phyloP scores from a whole-genome alignment of 1,139 yeast genomes.

The Geotrichum fermentans region DNA sequence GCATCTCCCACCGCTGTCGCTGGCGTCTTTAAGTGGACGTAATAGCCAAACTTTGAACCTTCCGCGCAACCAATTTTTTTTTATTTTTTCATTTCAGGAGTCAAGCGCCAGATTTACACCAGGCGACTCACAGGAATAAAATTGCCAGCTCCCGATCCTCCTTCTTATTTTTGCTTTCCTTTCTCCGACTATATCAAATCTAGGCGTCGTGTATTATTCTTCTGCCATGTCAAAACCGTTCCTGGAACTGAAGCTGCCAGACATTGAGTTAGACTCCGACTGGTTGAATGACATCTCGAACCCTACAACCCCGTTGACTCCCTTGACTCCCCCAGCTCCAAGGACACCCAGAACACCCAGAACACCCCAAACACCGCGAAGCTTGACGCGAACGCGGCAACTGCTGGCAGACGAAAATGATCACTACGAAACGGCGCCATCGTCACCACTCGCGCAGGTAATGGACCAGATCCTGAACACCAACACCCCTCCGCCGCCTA shows the following conservation, averaged over 20 bases:
- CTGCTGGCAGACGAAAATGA: not conserved
- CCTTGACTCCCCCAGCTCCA: not conserved
- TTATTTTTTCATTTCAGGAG: too few species aligned
- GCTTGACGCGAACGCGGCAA: not conserved
- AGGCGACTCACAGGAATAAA: too few species aligned
- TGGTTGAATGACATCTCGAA: not conserved
- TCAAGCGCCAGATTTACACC: too few species aligned
- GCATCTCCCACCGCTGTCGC: too few species aligned
- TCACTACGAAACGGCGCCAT: not conserved
- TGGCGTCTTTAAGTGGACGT: too few species aligned
- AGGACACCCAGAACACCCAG: not conserved
- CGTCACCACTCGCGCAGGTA: not conserved
- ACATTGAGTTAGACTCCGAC: not conserved
- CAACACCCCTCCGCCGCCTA: slow-evolving; percentile 2
- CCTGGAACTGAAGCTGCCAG: not conserved
- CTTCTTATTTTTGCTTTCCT: too few species aligned
- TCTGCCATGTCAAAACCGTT: not conserved
- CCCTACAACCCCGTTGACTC: not conserved
- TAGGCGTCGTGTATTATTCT: too few species aligned
- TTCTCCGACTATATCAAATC: too few species aligned
- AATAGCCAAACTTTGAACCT: too few species aligned
- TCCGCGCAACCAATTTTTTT: too few species aligned
- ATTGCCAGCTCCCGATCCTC: too few species aligned
- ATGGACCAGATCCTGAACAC: not conserved
- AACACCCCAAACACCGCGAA: slow-evolving; percentile 2